Evolutionary conservation across 306 rosid genomes (phyloP).

Genomic region (Castanospermum australe): DNA sequence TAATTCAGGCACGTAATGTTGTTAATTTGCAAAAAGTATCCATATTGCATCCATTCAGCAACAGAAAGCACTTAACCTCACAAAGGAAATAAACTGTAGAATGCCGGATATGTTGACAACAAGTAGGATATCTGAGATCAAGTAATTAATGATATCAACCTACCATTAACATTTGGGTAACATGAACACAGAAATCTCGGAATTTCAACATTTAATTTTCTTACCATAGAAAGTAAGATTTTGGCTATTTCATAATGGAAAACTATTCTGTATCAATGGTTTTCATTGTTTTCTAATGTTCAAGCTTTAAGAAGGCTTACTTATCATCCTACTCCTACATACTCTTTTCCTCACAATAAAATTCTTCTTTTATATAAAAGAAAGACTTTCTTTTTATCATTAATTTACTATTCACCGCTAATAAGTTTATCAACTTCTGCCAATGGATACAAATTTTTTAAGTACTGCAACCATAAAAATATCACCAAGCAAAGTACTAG

Average conservation of each 20-base stretch:
- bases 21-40: background rate
- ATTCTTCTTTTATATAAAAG: background rate
- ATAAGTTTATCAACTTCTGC: background rate
- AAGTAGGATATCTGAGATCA: background rate
- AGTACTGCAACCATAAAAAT: constrained; percentile 1
- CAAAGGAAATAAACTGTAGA: background rate
- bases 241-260: too few species aligned
- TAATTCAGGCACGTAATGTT: background rate
- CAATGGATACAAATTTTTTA: constrained; percentile 1
- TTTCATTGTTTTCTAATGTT: background rate
- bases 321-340: background rate
- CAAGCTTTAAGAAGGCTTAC: background rate
- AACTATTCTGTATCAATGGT: background rate
- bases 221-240: background rate
- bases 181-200: background rate
- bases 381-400: background rate
- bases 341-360: constrained; percentile 2
- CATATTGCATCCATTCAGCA: background rate
- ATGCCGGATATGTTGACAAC: background rate
- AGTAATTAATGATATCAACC: background rate
- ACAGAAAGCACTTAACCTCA: background rate
- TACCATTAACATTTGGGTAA: background rate
- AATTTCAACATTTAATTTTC: background rate
- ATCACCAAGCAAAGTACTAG: constrained; percentile 22
- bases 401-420: background rate